Percentiles rank a stretch among this genome's conserved stretches.
Evolutionary conservation across 2,329 filamentous ascomycete species (phyloP).

Genomic region (Colletotrichum coccodes): DNA sequence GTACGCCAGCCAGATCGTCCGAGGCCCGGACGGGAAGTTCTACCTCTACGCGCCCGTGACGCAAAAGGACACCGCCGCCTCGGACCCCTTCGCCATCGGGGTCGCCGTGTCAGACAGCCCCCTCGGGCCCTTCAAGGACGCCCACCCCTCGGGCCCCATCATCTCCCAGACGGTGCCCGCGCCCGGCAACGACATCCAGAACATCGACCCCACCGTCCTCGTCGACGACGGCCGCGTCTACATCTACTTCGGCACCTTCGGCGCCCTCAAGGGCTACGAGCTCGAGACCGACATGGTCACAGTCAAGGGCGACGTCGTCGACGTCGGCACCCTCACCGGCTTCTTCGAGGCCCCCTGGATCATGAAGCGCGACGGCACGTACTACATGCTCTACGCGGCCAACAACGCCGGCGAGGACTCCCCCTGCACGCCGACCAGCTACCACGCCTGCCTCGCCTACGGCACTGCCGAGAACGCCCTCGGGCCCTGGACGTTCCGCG

Average conservation of each 20-base stretch:
- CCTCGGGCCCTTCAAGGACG: slow-evolving; percentile 46
- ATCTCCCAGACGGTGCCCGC: slow-evolving; percentile 46
- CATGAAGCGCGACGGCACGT: slow-evolving; percentile 45
- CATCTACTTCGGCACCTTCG: slow-evolving; percentile 51
- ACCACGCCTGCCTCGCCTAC: slow-evolving; percentile 50
- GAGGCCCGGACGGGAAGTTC: slow-evolving; percentile 44
- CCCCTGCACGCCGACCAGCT: slow-evolving; percentile 49
- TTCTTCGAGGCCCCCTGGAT: slow-evolving; percentile 53
- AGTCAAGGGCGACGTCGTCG: slow-evolving; percentile 36
- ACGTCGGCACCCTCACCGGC: slow-evolving; percentile 41
- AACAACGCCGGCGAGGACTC: slow-evolving; percentile 48
- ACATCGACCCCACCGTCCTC: slow-evolving; percentile 51
- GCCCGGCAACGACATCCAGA: slow-evolving; percentile 47
- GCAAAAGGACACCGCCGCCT: slow-evolving; percentile 37
- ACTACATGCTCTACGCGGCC: slow-evolving; percentile 52
- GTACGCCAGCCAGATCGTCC: slow-evolving; percentile 48
- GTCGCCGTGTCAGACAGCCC: slow-evolving; percentile 46
- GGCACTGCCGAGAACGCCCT: slow-evolving; percentile 45
- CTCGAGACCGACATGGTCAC: slow-evolving; percentile 49
- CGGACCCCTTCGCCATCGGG: slow-evolving; percentile 49
- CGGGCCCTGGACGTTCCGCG: slow-evolving; percentile 48
- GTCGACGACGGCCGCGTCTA: slow-evolving; percentile 48
- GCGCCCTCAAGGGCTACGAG: slow-evolving; percentile 45
- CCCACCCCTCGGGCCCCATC: slow-evolving; percentile 46
- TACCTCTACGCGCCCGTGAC: slow-evolving; percentile 50